Evolutionary conservation across 2,329 filamentous ascomycete genomes (phyloP).

Genomic region (Fusarium mundagurra): DNA sequence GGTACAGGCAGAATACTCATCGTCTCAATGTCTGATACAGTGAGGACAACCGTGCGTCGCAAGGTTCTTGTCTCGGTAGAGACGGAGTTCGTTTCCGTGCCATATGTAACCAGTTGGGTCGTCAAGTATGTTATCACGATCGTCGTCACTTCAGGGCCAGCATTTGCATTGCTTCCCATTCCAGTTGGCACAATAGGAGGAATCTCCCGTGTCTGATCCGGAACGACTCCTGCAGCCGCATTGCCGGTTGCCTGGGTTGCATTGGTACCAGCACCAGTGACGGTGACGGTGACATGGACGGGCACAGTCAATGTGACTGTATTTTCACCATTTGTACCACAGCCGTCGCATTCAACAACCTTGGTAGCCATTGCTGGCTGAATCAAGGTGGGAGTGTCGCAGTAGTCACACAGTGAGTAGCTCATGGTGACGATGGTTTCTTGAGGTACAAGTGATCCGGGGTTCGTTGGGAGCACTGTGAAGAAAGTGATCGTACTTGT

Average conservation of each 20-base stretch:
- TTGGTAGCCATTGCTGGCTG: conserved; percentile 37
- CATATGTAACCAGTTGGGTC: conserved; percentile 20
- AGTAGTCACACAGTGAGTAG: conserved; percentile 37
- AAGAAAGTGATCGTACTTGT: conserved; percentile 40
- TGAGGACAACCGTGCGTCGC: conserved; percentile 25
- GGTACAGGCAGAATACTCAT: conserved; percentile 16
- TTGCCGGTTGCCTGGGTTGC: not conserved
- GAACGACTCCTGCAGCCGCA: not conserved
- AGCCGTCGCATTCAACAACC: conserved; percentile 35
- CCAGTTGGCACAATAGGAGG: conserved; percentile 10
- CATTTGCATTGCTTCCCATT: not conserved
- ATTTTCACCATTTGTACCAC: conserved; percentile 35
- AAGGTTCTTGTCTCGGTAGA: conserved; percentile 20
- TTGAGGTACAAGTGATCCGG: conserved; percentile 44
- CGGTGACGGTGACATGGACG: conserved; percentile 9
- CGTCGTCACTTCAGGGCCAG: conserved; percentile 9
- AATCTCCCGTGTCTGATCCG: not conserved
- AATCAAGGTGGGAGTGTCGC: conserved; percentile 27
- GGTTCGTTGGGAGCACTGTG: conserved; percentile 46
- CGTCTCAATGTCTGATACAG: not conserved
- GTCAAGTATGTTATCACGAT: conserved; percentile 28
- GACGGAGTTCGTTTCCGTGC: conserved; percentile 1
- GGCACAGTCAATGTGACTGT: conserved; percentile 41
- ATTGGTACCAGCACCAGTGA: not conserved
- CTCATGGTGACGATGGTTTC: conserved; percentile 48